These are phyloP conservation scores for Aspergillus sp. DNA, from an alignment of 2,329 filamentous ascomycete species.

Conservation along the genomic window DNA sequence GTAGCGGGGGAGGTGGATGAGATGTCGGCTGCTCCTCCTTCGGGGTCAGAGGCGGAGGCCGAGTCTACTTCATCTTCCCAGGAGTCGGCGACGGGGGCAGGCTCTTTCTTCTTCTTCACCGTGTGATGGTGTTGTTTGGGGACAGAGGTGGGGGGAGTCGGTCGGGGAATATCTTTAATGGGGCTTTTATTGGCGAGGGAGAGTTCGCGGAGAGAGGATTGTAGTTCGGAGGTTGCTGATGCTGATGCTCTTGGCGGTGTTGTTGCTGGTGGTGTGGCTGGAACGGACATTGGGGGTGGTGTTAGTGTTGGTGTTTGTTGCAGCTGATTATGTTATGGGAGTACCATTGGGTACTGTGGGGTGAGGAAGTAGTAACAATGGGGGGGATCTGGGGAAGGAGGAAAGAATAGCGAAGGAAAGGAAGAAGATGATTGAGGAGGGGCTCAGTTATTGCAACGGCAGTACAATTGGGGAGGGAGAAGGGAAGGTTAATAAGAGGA, in stretches of 20 bases:
- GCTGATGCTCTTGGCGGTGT: not conserved
- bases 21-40: not conserved
- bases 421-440: no score
- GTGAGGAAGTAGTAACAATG: not conserved
- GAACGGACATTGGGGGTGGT: conserved; percentile 20
- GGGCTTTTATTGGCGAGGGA: conserved; percentile 34
- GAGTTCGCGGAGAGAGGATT: conserved; percentile 35
- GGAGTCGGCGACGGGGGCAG: conserved; percentile 64
- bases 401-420: no score
- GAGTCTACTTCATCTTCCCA: conserved; percentile 73
- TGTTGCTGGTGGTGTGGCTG: conserved; percentile 1
- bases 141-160: conserved; percentile 17
- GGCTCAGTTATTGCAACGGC: no score
- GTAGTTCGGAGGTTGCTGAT: conserved; percentile 29
- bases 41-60: conserved; percentile 29
- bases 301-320: conserved; percentile 9
- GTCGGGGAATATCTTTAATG: conserved; percentile 30
- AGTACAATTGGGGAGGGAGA: no score
- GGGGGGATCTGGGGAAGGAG: conserved; percentile 5
- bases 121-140: conserved; percentile 5
- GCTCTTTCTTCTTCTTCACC: conserved; percentile 33
- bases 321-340: not conserved
- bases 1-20: not conserved
- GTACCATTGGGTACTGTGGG: not conserved
- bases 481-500: no score